phyloP scores from a whole-genome alignment of 1,284 basidiomycete species.

The Cystobasidiaceae sp. region DNA sequence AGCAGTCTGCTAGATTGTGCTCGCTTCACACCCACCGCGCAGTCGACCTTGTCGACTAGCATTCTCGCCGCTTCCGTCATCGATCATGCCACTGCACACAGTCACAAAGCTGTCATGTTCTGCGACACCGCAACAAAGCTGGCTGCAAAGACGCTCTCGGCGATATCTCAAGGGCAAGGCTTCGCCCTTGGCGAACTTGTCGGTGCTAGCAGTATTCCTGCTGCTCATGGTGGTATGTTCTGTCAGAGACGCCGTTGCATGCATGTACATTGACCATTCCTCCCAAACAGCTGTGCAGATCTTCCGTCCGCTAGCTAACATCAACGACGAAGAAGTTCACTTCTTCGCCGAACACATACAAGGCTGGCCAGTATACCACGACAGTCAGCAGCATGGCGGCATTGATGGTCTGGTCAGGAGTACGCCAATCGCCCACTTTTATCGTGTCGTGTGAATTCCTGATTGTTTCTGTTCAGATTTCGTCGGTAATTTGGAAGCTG shows the following conservation, averaged over 20 bases:
- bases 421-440: not conserved
- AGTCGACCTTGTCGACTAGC: not conserved
- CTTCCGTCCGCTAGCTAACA: conserved; percentile 13
- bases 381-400: not conserved
- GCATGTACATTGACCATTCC: not conserved
- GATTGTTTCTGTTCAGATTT: not conserved
- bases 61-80: not conserved
- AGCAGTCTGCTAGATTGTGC: not conserved
- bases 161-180: conserved; percentile 25
- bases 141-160: conserved; percentile 16
- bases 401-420: conserved; percentile 20
- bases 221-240: not conserved
- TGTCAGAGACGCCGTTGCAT: not conserved
- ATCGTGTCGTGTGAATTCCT: not conserved
- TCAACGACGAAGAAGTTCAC: conserved; percentile 21
- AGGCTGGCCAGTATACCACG: not conserved
- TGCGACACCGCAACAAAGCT: conserved; percentile 20
- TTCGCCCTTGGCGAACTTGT: conserved; percentile 19
- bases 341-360: conserved; percentile 3
- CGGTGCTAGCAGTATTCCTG: conserved; percentile 1
- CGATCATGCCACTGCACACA: conserved; percentile 2
- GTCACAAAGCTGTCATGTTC: conserved; percentile 27
- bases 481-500: conserved; percentile 16
- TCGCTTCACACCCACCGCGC: conserved; percentile 4
- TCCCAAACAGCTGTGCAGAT: conserved; percentile 8